phyloP scores from a whole-genome alignment of 805 yeast genomes.

The Teunomyces panamensis region DNA sequence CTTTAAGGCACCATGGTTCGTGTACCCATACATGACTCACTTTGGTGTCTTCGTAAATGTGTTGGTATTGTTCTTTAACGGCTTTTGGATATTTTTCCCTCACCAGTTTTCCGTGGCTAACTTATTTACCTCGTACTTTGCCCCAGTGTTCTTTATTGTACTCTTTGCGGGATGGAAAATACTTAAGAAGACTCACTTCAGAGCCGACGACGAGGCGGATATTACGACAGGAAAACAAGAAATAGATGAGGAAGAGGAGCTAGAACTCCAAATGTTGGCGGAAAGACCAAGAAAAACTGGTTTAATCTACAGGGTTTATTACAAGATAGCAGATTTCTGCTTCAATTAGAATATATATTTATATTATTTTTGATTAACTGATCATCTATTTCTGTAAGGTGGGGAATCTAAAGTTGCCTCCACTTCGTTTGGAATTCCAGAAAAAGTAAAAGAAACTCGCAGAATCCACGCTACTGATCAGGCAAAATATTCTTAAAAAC shows the following conservation, averaged over 20 bases:
- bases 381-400: background rate
- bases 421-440: background rate
- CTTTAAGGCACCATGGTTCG: conserved; percentile 45
- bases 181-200: conserved; percentile 45
- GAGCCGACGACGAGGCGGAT: conserved; percentile 49
- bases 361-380: background rate
- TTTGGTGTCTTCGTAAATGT: conserved; percentile 31
- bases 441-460: no score
- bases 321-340: conserved; percentile 19
- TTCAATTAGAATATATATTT: conserved; percentile 12
- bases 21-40: conserved; percentile 58
- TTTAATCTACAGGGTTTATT: conserved; percentile 17
- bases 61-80: conserved; percentile 34
- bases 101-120: conserved; percentile 31
- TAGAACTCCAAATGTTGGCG: conserved; percentile 19
- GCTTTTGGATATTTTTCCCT: conserved; percentile 41
- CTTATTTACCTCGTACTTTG: conserved; percentile 37
- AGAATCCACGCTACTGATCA: no score
- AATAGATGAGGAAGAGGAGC: conserved; percentile 57
- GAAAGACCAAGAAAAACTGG: conserved; percentile 20
- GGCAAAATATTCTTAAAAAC: no score
- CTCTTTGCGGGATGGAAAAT: conserved; percentile 53
- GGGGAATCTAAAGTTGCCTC: background rate
- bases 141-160: conserved; percentile 46
- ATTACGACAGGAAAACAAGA: conserved; percentile 52